phyloP scores from a whole-genome alignment of 768 basidiomycete species.

The Austroboletus eburneus region DNA sequence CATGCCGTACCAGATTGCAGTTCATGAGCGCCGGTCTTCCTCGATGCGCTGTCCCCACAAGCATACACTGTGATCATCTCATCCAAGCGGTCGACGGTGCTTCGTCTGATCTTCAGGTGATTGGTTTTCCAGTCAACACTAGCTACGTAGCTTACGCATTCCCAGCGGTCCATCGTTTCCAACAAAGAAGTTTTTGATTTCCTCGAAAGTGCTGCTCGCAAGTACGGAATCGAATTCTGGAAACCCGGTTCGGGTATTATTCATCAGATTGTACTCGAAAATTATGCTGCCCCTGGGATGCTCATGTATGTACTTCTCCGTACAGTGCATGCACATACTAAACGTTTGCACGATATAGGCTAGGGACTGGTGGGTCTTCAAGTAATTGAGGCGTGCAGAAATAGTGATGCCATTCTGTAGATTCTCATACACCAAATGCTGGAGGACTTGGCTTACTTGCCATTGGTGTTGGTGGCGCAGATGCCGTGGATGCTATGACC shows the following conservation, averaged over 20 bases:
- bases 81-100: constrained; percentile 94
- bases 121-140: not conserved
- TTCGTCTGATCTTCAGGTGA: constrained; percentile 75
- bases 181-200: constrained; percentile 99
- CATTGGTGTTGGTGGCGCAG: constrained; percentile 98
- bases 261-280: constrained; percentile 97
- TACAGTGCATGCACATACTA: not conserved
- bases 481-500: constrained; percentile 97
- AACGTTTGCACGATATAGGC: constrained; percentile 40
- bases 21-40: constrained; percentile 96
- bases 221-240: constrained; percentile 98
- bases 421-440: constrained; percentile 98
- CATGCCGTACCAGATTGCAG: constrained; percentile 58
- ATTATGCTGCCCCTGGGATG: constrained; percentile 94
- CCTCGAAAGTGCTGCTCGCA: constrained; percentile 83
- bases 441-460: constrained; percentile 95
- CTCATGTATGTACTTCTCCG: constrained; percentile 58
- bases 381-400: not conserved
- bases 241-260: constrained; percentile 87
- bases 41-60: constrained; percentile 79
- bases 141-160: constrained; percentile 1
- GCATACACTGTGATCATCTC: constrained; percentile 97
- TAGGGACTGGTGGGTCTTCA: constrained; percentile 66
- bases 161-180: constrained; percentile 73
- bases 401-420: constrained; percentile 35